A percentile compares a stretch with the other conserved stretches of the same genome.
These are phyloP conservation scores for Skeletonema grethae DNA, from an alignment of 108 stramenopile species.

Conservation along the genomic window DNA sequence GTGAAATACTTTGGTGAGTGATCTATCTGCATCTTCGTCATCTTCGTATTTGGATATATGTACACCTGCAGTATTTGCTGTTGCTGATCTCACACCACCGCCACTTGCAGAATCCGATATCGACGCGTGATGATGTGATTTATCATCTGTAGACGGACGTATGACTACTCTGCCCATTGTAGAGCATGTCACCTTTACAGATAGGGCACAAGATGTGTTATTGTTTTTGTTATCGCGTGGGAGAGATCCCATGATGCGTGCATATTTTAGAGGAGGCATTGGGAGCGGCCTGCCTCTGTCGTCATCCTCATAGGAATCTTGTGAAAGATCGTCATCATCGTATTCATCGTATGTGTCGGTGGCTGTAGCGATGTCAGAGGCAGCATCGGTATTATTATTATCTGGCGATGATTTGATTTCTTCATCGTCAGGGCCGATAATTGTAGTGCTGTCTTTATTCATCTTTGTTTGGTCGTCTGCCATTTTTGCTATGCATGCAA, in stretches of 20 bases:
- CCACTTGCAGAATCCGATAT: conserved; percentile 2
- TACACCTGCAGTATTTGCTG: background rate
- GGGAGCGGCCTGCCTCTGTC: conserved; percentile 24
- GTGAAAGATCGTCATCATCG: conserved; percentile 22
- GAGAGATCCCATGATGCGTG: conserved; percentile 35
- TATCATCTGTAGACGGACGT: conserved; percentile 5
- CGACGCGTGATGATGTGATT: no score
- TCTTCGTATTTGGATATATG: conserved; percentile 22
- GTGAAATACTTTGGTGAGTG: conserved; percentile 7
- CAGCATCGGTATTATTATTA: no score
- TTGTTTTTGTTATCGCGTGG: conserved; percentile 11
- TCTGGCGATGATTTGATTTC: no score
- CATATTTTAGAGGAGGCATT: conserved; percentile 45
- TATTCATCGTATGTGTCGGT: conserved; percentile 19
- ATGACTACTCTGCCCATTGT: conserved; percentile 35
- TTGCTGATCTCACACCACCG: conserved; percentile 5
- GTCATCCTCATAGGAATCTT: conserved; percentile 31
- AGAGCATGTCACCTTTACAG: conserved; percentile 27
- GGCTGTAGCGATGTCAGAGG: conserved; percentile 6
- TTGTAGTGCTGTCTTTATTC: no score
- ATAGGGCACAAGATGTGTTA: conserved; percentile 13
- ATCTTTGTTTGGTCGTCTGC: no score
- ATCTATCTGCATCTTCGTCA: conserved; percentile 20
- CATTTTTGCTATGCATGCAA: no score
- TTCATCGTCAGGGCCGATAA: no score